A percentile compares a stretch with the other conserved stretches of the same genome.
Conservation (phyloP, 148 eudicot genomes). For the Talinum fruticosum region DNA sequence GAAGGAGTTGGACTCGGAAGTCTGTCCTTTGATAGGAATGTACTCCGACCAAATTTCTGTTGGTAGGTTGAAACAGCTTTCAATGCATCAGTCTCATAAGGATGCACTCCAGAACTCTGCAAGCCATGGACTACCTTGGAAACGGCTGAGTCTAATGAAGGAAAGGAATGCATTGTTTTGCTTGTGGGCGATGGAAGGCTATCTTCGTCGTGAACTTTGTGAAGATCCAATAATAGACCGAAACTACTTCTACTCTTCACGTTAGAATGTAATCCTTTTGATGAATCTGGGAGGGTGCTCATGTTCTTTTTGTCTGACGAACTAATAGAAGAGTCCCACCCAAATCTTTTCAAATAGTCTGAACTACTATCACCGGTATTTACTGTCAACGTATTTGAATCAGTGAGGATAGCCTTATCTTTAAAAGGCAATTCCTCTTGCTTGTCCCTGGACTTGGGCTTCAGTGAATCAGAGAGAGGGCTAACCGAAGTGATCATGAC, state of each 20-base stretch:
- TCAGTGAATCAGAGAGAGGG: slow-evolving; percentile 27
- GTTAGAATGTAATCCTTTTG: slow-evolving; percentile 37
- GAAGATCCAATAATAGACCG: slow-evolving; percentile 75
- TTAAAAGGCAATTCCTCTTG: slow-evolving; percentile 36
- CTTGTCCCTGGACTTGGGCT: slow-evolving; percentile 30
- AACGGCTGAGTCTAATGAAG: slow-evolving; percentile 27
- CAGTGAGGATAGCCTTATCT: slow-evolving; percentile 42
- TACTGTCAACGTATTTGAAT: slow-evolving; percentile 41
- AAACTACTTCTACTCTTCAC: slow-evolving; percentile 42
- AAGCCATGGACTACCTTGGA: slow-evolving; percentile 30
- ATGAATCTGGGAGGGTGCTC: slow-evolving; percentile 22
- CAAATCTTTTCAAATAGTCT: slow-evolving; percentile 25
- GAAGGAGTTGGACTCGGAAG: slow-evolving; percentile 99
- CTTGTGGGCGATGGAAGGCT: slow-evolving; percentile 96
- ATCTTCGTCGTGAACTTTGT: slow-evolving; percentile 84
- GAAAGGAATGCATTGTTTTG: slow-evolving; percentile 36
- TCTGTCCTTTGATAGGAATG: slow-evolving; percentile 49
- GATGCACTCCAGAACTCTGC: slow-evolving; percentile 45
- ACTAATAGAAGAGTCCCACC: slow-evolving; percentile 27
- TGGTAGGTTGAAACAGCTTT: slow-evolving; percentile 89
- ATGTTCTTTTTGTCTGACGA: slow-evolving; percentile 26
- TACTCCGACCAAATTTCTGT: slow-evolving; percentile 71
- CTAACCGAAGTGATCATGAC: slow-evolving; percentile 37
- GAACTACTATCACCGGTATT: slow-evolving; percentile 30
- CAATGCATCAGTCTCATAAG: slow-evolving; percentile 79